Conservation (phyloP, 495 filamentous ascomycete genomes). For the Lophiotrema nucula region DNA sequence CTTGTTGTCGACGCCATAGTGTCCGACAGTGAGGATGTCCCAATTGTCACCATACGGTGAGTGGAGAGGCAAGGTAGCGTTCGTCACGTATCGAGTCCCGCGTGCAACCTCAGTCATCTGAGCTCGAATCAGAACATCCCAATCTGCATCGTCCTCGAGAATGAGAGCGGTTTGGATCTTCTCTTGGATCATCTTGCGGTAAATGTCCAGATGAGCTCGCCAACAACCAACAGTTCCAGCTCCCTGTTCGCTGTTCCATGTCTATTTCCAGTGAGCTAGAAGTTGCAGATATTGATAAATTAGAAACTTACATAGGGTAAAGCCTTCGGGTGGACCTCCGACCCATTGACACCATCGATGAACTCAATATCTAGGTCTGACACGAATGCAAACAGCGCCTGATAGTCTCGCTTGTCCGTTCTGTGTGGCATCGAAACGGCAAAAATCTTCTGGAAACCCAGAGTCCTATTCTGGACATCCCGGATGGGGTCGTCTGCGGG, state of each 20-base stretch:
- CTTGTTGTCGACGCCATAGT: slow-evolving; percentile 19
- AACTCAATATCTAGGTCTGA: slow-evolving; percentile 17
- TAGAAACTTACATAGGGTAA: too few relatives aligned
- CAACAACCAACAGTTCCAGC: slow-evolving; percentile 8
- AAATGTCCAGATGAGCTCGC: slow-evolving; percentile 22
- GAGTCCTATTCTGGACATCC: slow-evolving; percentile 15
- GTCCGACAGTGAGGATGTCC: slow-evolving; percentile 13
- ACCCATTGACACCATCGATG: slow-evolving; percentile 21
- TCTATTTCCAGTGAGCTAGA: background rate
- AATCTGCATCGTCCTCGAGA: slow-evolving; percentile 27
- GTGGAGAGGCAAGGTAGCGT: slow-evolving; percentile 7
- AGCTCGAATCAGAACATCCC: slow-evolving; percentile 13
- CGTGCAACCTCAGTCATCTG: slow-evolving; percentile 26
- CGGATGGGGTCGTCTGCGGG: slow-evolving; percentile 14
- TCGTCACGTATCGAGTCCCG: slow-evolving; percentile 9
- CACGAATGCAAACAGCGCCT: slow-evolving; percentile 4
- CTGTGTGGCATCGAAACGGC: slow-evolving; percentile 19
- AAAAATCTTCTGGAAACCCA: slow-evolving; percentile 29
- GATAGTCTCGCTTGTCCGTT: slow-evolving; percentile 15
- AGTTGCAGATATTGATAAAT: too few relatives aligned
- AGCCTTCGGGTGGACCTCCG: slow-evolving; percentile 1
- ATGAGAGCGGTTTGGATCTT: slow-evolving; percentile 19
- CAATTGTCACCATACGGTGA: slow-evolving; percentile 19
- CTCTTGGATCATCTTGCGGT: slow-evolving; percentile 14
- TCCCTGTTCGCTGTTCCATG: background rate